Conservation (phyloP, 345 rosid genomes). For the Ceriops decandra region DNA sequence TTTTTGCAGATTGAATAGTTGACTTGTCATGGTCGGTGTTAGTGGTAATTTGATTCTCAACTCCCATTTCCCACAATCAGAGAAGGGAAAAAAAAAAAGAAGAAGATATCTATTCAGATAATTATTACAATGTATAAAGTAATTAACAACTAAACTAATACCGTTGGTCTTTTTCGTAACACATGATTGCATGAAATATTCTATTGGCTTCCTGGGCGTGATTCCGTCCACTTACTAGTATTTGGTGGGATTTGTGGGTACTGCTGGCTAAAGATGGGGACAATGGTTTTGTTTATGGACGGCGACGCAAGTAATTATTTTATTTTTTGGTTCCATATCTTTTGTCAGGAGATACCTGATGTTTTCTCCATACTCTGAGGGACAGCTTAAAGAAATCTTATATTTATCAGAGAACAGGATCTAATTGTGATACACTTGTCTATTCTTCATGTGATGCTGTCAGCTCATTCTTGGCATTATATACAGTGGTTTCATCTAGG, state of each 20-base stretch:
- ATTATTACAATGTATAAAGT: not conserved
- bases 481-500: no score
- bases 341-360: not conserved
- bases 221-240: not conserved
- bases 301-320: not conserved
- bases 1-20: not conserved
- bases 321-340: not conserved
- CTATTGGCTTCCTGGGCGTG: no score
- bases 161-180: not conserved
- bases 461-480: no score
- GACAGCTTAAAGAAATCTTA: no score
- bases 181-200: not conserved
- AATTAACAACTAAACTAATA: not conserved
- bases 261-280: not conserved
- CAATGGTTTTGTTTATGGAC: not conserved
- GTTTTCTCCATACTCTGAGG: no score
- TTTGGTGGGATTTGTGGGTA: not conserved
- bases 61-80: not conserved
- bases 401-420: no score
- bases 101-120: not conserved
- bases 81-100: no score
- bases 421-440: no score
- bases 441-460: no score
- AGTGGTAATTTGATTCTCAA: not conserved
- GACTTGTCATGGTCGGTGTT: not conserved